phyloP scores from a whole-genome alignment of 148 eudicot genomes.

The Silene uniflora region DNA sequence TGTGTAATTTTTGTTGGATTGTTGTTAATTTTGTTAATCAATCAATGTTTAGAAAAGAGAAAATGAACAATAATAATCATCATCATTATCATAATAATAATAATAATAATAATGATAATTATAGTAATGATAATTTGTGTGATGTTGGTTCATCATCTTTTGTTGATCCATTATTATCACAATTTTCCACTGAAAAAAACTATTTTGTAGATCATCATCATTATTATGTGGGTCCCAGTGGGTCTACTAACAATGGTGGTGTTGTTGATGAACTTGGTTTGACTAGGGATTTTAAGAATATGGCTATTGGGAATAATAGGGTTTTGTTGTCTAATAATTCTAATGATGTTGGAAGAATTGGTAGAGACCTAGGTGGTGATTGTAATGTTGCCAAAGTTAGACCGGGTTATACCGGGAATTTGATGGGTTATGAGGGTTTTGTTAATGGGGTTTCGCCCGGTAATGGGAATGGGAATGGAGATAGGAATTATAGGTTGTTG shows the following conservation, averaged over 20 bases:
- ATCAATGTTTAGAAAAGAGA: constrained; percentile 31
- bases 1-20: constrained; percentile 18
- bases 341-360: constrained; percentile 18
- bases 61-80: constrained; percentile 24
- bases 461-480: constrained; percentile 20
- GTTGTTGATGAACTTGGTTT: constrained; percentile 35
- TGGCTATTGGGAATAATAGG: constrained; percentile 38
- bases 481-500: constrained; percentile 25
- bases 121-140: constrained; percentile 21
- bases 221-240: constrained; percentile 16
- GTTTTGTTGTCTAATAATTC: neutral
- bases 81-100: constrained; percentile 10
- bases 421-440: constrained; percentile 30
- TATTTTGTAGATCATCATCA: constrained; percentile 38
- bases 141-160: constrained; percentile 38
- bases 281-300: constrained; percentile 29
- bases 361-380: constrained; percentile 23
- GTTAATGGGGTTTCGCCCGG: constrained; percentile 24
- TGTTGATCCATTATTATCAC: constrained; percentile 19
- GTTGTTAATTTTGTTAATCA: neutral
- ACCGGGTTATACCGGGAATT: constrained; percentile 16
- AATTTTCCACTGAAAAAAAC: constrained; percentile 21
- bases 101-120: neutral
- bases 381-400: constrained; percentile 21
- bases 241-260: constrained; percentile 11